phyloP scores from a whole-genome alignment of 176 grass and related monocot genomes.

The Typha latifolia region DNA sequence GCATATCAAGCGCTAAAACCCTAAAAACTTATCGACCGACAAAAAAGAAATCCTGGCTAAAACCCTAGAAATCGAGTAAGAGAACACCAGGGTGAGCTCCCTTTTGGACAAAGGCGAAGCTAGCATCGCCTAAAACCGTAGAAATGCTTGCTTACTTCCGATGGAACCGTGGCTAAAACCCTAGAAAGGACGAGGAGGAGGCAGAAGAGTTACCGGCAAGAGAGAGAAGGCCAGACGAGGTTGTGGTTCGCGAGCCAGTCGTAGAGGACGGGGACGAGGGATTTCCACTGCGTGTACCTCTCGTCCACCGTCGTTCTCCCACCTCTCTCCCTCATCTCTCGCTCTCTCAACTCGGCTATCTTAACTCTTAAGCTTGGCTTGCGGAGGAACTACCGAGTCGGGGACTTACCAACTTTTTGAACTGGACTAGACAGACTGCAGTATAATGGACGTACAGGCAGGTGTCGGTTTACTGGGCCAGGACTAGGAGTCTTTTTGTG shows the following conservation, averaged over 20 bases:
- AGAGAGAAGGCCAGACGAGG: conserved; percentile 86
- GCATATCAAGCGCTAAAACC: background rate
- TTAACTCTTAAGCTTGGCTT: background rate
- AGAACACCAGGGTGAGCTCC: background rate
- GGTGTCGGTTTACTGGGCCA: no score
- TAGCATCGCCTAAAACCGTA: background rate
- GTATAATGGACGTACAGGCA: no score
- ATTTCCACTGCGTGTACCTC: conserved; percentile 78
- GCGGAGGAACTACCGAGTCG: background rate
- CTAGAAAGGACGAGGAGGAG: conserved; percentile 10
- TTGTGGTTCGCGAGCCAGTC: conserved; percentile 97
- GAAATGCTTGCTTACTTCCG: background rate
- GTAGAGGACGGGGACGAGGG: conserved; percentile 77
- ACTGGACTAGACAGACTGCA: no score
- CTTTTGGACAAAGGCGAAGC: no score
- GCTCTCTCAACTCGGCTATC: conserved; percentile 18
- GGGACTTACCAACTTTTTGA: no score
- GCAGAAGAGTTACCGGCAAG: conserved; percentile 44
- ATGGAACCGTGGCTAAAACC: conserved; percentile 31
- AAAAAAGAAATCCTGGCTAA: background rate
- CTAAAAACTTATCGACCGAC: background rate
- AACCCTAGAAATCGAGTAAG: background rate
- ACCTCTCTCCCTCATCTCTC: conserved; percentile 48
- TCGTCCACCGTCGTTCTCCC: conserved; percentile 54
- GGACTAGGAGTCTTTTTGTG: no score